Percentiles rank a stretch among this genome's conserved stretches.
Conservation (phyloP, 345 rosid species). For the Aquilaria yunnanensis region DNA sequence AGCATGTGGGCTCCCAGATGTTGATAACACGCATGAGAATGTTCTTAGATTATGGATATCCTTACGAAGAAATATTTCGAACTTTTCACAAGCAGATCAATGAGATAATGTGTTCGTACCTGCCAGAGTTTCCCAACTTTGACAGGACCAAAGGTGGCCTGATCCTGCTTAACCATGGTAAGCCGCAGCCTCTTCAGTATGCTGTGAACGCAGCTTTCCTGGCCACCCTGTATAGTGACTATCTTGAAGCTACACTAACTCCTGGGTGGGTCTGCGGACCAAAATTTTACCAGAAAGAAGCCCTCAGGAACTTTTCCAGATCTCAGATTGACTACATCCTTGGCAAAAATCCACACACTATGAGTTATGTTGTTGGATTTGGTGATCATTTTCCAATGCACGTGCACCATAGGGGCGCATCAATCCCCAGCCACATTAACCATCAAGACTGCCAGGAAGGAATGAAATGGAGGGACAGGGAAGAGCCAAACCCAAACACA, state of each 20-base stretch:
- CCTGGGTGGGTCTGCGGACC: constrained; percentile 99
- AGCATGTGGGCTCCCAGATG: constrained; percentile 84
- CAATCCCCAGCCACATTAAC: constrained; percentile 77
- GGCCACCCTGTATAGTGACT: constrained; percentile 76
- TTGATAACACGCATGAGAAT: constrained; percentile 34
- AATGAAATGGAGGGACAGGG: constrained; percentile 88
- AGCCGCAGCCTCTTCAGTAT: constrained; percentile 93
- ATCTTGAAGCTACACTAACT: constrained; percentile 91
- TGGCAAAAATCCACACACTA: constrained; percentile 85
- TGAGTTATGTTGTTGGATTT: constrained; percentile 92
- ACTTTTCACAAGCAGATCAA: constrained; percentile 85
- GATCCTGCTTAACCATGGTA: constrained; percentile 83
- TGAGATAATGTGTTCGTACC: constrained; percentile 72
- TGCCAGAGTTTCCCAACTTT: constrained; percentile 55
- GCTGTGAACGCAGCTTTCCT: constrained; percentile 88
- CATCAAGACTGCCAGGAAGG: constrained; percentile 89
- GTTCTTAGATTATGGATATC: constrained; percentile 90
- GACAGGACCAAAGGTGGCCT: constrained; percentile 79
- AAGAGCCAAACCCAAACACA: constrained; percentile 81
- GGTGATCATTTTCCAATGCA: constrained; percentile 71
- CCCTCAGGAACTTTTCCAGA: constrained; percentile 72
- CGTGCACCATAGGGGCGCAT: constrained; percentile 92
- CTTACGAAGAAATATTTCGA: constrained; percentile 81
- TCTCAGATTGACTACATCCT: constrained; percentile 89
- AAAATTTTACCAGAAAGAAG: constrained; percentile 62